Base-by-base conservation (phyloP, 441 rosid genomes). In the Adansonia rubrostipa region DNA sequence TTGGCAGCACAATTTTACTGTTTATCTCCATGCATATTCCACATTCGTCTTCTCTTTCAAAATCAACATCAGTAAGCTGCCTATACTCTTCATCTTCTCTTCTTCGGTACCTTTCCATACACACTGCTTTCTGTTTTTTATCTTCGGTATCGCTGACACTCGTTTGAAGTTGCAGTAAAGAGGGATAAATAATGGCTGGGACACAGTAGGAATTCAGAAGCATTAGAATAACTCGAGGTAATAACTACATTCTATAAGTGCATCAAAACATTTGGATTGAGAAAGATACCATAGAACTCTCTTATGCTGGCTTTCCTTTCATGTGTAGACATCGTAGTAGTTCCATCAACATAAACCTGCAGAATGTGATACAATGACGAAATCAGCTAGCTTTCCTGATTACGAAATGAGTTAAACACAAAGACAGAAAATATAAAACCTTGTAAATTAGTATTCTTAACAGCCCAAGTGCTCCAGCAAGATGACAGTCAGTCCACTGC, bases 21-120 rank as follows among this genome's bases (percentile, higher is more conserved):
- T 85, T 87, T 70, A 69, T 77, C 88, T 91, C 93, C 95, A 89
- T 85, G 85, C 95, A 91, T 67, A 91, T 89, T 40, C 91, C 95
- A 73, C 93, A 91, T 77, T 91, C 95, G 28, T 88, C 95, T 77
- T 91, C 95, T 81, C 92, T 86, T 82, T 91, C 95, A 42, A 67
- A 69, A 53, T 90, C 94, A 10, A 77, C 54, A 74, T 86, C 89
- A 0, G 82, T 77, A 62, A 33, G 79, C 5, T 45, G 81, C 69
- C 77, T 72, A 36, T 56, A 53, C 65, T 79, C 89, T 42, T 82
- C 86, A 3, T 87, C 91, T 60, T 91, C 90, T 79, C 88, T 84
- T 80, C 84, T 87, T 65, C 91, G 79, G 76, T 82, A 91, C 80
- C 87, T 88, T 80, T 86, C 90, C 85, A 80, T 69, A 80, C 89